phyloP scores from a whole-genome alignment of 257 asterid genomes.

The Lithospermum erythrorhizon region DNA sequence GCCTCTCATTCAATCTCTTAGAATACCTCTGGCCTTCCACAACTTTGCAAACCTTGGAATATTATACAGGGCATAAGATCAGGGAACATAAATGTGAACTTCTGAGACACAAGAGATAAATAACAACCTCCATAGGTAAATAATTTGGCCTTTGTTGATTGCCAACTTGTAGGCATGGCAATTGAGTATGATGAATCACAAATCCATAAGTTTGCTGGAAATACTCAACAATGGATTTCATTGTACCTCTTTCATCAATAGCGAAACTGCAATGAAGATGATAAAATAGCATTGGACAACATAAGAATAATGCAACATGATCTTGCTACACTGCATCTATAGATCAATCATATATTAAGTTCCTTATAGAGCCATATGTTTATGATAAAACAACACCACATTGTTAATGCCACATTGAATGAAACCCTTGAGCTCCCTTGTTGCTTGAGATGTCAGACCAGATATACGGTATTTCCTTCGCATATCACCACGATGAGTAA shows the following conservation, averaged over 20 bases:
- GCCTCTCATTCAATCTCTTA: slow-evolving; percentile 81
- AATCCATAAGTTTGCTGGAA: slow-evolving; percentile 75
- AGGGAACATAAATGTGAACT: background rate
- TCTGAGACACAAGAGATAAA: slow-evolving; percentile 1
- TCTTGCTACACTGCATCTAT: background rate
- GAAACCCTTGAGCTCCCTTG: slow-evolving; percentile 58
- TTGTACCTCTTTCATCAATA: slow-evolving; percentile 77
- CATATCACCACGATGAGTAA: slow-evolving; percentile 95
- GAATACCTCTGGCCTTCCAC: slow-evolving; percentile 95
- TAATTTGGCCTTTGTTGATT: slow-evolving; percentile 79
- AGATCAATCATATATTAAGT: background rate
- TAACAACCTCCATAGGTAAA: slow-evolving; percentile 85
- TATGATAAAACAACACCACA: background rate
- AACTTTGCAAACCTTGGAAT: slow-evolving; percentile 73
- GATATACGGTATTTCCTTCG: slow-evolving; percentile 85
- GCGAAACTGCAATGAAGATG: slow-evolving; percentile 48
- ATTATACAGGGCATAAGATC: slow-evolving; percentile 1
- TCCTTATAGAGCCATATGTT: background rate
- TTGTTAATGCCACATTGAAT: background rate
- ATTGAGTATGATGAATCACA: slow-evolving; percentile 60
- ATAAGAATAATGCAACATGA: background rate
- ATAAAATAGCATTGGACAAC: background rate
- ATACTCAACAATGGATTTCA: slow-evolving; percentile 77
- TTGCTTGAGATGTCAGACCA: slow-evolving; percentile 88
- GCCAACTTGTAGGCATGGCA: slow-evolving; percentile 97